Evolutionary conservation across 1,284 basidiomycete genomes (phyloP).

Genomic region (Nidula niveotomentosa): DNA sequence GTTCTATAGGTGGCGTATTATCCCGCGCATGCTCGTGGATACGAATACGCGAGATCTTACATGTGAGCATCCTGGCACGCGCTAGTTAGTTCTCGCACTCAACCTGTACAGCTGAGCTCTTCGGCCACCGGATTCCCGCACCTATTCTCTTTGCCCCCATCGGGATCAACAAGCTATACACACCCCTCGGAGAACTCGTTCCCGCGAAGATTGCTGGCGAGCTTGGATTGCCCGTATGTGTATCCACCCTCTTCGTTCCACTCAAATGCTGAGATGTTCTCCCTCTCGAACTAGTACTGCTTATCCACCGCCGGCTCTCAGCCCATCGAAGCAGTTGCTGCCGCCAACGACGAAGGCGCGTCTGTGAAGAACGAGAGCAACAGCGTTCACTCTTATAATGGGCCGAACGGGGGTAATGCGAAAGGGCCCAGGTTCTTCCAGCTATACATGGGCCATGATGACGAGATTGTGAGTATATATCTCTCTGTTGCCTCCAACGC

Average conservation of each 20-base stretch:
- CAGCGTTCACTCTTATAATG: conserved; percentile 27
- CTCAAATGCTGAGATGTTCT: background rate
- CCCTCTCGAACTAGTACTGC: conserved; percentile 36
- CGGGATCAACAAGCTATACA: conserved; percentile 59
- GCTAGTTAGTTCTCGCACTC: background rate
- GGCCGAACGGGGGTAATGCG: conserved; percentile 32
- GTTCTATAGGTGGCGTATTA: conserved; percentile 50
- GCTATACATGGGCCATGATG: conserved; percentile 60
- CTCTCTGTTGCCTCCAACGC: background rate
- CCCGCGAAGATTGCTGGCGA: conserved; percentile 56
- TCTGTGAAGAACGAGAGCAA: conserved; percentile 36
- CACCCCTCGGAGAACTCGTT: conserved; percentile 48
- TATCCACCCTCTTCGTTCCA: background rate
- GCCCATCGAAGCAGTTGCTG: conserved; percentile 54
- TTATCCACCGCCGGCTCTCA: conserved; percentile 56
- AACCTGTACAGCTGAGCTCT: conserved; percentile 37
- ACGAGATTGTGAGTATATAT: conserved; percentile 38
- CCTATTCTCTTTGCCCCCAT: conserved; percentile 59
- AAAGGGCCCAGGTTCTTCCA: conserved; percentile 51
- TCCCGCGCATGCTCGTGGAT: conserved; percentile 60
- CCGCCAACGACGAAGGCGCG: conserved; percentile 42
- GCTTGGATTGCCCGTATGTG: conserved; percentile 46
- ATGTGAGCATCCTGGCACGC: conserved; percentile 22
- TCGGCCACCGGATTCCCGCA: conserved; percentile 51
- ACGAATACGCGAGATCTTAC: conserved; percentile 55